Base-by-base conservation (phyloP, 495 filamentous ascomycete genomes). In the Sabuloglossum arenarium region DNA sequence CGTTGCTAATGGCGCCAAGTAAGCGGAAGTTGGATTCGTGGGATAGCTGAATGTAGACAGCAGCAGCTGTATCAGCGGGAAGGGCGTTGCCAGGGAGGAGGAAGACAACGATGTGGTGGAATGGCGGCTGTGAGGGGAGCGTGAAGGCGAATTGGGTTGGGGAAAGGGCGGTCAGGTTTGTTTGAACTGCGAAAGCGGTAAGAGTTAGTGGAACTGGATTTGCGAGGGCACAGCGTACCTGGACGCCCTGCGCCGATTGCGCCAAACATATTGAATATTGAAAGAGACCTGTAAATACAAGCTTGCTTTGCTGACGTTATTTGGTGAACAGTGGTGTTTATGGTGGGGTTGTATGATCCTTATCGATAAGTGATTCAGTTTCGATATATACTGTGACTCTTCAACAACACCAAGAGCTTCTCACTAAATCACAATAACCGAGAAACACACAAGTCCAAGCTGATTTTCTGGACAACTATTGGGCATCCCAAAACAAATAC, bases 31-130 rank as follows among this genome's bases (percentile, higher is more conserved):
- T 72, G 5, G 74, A 69, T 3, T 59, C 55, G 9, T 23, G 23
- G 14, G 84, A 78, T 43, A 84, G 71, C 59, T 87, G 78, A 39
- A 93, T 72, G 70, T 95, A 96, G 57, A 98, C 88, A 21, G 86
- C 86, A 8, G 89, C 91, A 1, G 85, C 88, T 45, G 85, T 85
- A 61, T 78, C 77, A 3, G 73, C 73, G 0, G 89, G 88, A 0
- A 98, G 75, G 29, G 73, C 66, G 8, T 79, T 74, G 51, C 84
- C 85, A 1, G 91, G 91, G 6, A 94, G 80, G 39, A 96, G 71
- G 73, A 99, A 97, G 59, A 95, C 79, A 59, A 86, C 83, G 55
- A 99, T 70, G 60, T 96, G 87, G 46, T 73, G 76, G 73, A 94
- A 88, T 25, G 70, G 50, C 0, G 79, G 75, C n/a, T 59, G 60